A percentile compares a stretch with the other conserved stretches of the same genome.
These are phyloP conservation scores for Pyrenophora teres DNA, from an alignment of 2,329 filamentous ascomycete genomes.

Conservation along the genomic window DNA sequence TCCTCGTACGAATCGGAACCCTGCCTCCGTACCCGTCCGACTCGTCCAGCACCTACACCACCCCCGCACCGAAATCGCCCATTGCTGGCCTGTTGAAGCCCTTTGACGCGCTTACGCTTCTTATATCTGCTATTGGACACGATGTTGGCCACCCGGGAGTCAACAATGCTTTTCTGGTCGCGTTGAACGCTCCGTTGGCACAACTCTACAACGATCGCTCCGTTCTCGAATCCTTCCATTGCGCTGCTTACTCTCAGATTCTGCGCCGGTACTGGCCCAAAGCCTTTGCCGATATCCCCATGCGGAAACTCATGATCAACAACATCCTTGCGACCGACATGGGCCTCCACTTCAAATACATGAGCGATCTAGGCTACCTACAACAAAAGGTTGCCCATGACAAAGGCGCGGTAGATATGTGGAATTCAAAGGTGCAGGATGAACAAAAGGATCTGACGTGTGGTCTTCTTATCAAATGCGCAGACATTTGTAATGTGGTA, in stretches of 20 bases:
- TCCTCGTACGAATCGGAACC: conserved; percentile 78
- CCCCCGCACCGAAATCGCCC: conserved; percentile 57
- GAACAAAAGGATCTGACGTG: conserved; percentile 82
- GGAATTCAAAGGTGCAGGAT: conserved; percentile 76
- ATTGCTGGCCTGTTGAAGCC: conserved; percentile 79
- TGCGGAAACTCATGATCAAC: conserved; percentile 92
- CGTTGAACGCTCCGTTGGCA: conserved; percentile 87
- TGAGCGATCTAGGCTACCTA: conserved; percentile 81
- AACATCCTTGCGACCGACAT: conserved; percentile 98
- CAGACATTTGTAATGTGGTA: conserved; percentile 98
- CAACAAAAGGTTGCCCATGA: conserved; percentile 76
- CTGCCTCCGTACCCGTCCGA: conserved; percentile 68
- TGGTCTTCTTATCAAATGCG: conserved; percentile 93
- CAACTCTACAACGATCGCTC: conserved; percentile 97
- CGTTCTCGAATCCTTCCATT: conserved; percentile 96
- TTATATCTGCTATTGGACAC: conserved; percentile 96
- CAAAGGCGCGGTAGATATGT: conserved; percentile 67
- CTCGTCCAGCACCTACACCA: conserved; percentile 29
- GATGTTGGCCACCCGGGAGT: conserved; percentile 97
- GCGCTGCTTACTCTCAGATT: conserved; percentile 95
- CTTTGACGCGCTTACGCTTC: conserved; percentile 83
- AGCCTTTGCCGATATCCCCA: conserved; percentile 75
- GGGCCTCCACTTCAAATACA: conserved; percentile 96
- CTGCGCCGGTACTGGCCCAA: conserved; percentile 88
- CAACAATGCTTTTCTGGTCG: conserved; percentile 95